A percentile compares a stretch with the other conserved stretches of the same genome.
These are phyloP conservation scores for Dactylis glomerata DNA, from an alignment of 176 grass and related monocot genomes.

Conservation along the genomic window DNA sequence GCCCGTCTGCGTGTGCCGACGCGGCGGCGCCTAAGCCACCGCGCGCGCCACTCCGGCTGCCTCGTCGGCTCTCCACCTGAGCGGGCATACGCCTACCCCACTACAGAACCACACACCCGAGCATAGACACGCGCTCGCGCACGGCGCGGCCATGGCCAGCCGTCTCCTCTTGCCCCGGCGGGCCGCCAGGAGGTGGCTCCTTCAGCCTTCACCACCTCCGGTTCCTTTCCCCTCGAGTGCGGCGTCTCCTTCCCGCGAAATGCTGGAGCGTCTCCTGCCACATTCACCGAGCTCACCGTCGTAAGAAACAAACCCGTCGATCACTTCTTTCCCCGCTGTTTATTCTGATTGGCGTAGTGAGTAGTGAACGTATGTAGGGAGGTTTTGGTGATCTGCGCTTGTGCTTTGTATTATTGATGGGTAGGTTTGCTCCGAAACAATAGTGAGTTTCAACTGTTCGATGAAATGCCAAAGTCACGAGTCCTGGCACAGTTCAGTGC, in stretches of 20 bases:
- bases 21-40: neutral
- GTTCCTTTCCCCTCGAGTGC: neutral
- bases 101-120: neutral
- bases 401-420: neutral
- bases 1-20: neutral
- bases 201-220: neutral
- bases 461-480: constrained; percentile 15
- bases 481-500: neutral
- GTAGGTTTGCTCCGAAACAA: neutral
- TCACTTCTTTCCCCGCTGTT: neutral
- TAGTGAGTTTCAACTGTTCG: neutral
- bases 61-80: neutral
- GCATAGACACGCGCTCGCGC: neutral
- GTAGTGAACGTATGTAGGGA: neutral
- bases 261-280: neutral
- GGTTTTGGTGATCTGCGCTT: neutral
- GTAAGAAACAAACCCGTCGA: constrained; percentile 22
- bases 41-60: neutral
- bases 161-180: constrained; percentile 23
- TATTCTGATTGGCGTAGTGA: neutral
- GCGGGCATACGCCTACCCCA: too few relatives aligned
- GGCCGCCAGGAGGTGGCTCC: neutral
- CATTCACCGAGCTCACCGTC: neutral
- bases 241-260: neutral
- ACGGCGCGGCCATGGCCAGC: constrained; percentile 24